Base-by-base conservation (phyloP, 345 rosid genomes). In the Cardiospermum halicacabum region DNA sequence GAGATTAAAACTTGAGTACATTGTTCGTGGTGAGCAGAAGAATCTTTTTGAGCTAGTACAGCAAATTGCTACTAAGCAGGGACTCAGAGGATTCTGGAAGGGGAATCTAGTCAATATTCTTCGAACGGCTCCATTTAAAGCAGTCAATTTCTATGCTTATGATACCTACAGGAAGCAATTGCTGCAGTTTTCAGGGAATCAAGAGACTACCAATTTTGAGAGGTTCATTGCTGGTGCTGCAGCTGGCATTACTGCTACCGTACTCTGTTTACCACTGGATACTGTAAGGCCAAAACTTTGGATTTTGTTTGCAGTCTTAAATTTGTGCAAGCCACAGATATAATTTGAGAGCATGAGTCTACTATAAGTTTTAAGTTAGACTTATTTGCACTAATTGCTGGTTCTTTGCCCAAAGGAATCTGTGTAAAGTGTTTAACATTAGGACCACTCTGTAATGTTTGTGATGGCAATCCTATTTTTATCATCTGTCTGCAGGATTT, bases 201-300 rank as follows among this genome's bases (percentile, higher is more conserved):
- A 81, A 66, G 93, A 81, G 58, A 79, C 86, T 5, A 82, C 86
- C 6, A 82, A 87, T 72, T 81, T 83, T 71, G 90, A 87, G 74
- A 77, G 88, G 77, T 82, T 87, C 60, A 53, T 87, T 42, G 88
- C 90, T 36, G 93, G 93, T 69, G 93, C 91, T 56, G 94, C 85
- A 12, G 94, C 94, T 3, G 91, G 94, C 68, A 79, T 85, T 28
- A 81, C 94, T 12, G 94, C 94, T 36, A 78, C 87, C 13, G 51
- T 81, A 31, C 84, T 88, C 72, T 88, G 94, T 62, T 72, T 88
- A 30, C 94, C 91, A 4, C 87, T 88, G 47, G 94, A 88, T 69
- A 83, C 91, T 1, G 91, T 87, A 69, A 34, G 89, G 79, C 8
- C 36, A 58, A 58, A 54, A 57, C 36, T 36, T 64, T 13, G 37